These are phyloP conservation scores for Flagelloscypha sp. DNA, from an alignment of 768 basidiomycete species.

Conservation along the genomic window DNA sequence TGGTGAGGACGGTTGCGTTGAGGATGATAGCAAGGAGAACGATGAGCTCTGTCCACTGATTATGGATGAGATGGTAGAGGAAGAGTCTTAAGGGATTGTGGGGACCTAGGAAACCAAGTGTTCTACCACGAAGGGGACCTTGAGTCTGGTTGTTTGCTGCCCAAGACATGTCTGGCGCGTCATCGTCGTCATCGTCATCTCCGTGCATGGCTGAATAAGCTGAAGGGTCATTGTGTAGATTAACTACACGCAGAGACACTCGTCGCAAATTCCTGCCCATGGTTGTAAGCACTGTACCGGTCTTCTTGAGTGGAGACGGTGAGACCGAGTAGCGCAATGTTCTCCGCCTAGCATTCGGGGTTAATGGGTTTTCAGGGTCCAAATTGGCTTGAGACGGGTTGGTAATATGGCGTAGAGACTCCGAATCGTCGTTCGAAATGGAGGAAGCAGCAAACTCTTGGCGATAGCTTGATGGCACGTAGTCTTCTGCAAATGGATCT, in stretches of 20 bases:
- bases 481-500: too few relatives aligned
- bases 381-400: too few relatives aligned
- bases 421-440: too few relatives aligned
- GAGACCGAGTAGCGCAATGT: constrained; percentile 45
- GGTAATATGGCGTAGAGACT: too few relatives aligned
- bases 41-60: constrained; percentile 78
- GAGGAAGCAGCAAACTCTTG: too few relatives aligned
- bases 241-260: constrained; percentile 76
- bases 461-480: too few relatives aligned
- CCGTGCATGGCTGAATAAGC: constrained; percentile 52
- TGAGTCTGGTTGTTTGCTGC: too few relatives aligned
- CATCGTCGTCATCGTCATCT: constrained; percentile 35
- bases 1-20: constrained; percentile 73
- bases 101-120: constrained; percentile 70
- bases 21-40: constrained; percentile 79
- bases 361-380: too few relatives aligned
- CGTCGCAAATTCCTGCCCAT: constrained; percentile 51
- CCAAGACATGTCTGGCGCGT: constrained; percentile 35
- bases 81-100: constrained; percentile 52
- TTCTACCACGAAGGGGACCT: constrained; percentile 62
- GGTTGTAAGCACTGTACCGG: constrained; percentile 49
- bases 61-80: constrained; percentile 53
- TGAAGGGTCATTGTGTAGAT: constrained; percentile 45
- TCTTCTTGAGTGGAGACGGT: constrained; percentile 53
- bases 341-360: constrained; percentile 31